A percentile compares a stretch with the other conserved stretches of the same genome.
Evolutionary conservation across 2,329 filamentous ascomycete genomes (phyloP).

Genomic region (Pseudogymnoascus sp.): DNA sequence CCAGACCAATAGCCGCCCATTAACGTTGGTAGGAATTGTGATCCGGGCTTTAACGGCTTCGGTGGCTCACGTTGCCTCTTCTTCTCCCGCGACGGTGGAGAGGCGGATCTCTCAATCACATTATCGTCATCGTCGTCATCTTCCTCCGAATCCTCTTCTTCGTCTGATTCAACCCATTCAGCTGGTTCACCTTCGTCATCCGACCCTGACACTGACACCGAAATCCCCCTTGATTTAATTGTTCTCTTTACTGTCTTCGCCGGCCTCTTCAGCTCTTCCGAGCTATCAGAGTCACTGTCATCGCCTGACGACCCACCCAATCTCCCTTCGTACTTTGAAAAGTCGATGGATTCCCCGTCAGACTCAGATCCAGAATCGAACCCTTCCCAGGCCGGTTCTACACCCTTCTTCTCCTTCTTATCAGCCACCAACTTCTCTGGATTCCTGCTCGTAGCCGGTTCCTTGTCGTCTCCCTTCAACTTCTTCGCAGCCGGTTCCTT

Average conservation of each 20-base stretch:
- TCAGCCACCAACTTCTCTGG: conserved; percentile 2
- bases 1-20: conserved; percentile 75
- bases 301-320: conserved; percentile 26
- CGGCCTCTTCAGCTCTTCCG: conserved; percentile 16
- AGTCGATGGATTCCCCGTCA: conserved; percentile 14
- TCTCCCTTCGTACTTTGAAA: conserved; percentile 24
- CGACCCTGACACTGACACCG: conserved; percentile 9
- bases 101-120: conserved; percentile 1
- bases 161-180: neutral
- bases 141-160: conserved; percentile 10
- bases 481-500: conserved; percentile 4
- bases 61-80: conserved; percentile 16
- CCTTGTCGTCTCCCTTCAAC: neutral
- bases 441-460: neutral
- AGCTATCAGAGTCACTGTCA: conserved; percentile 19
- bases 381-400: conserved; percentile 16
- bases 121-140: conserved; percentile 15
- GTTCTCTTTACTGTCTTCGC: conserved; percentile 10
- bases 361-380: conserved; percentile 15
- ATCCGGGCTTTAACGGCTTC: conserved; percentile 22
- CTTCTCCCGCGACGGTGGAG: conserved; percentile 13
- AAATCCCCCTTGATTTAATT: conserved; percentile 7
- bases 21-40: conserved; percentile 65
- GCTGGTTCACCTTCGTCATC: conserved; percentile 9
- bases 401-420: conserved; percentile 13